A percentile compares a stretch with the other conserved stretches of the same genome.
phyloP scores from a whole-genome alignment of 306 rosid genomes.

The Ziziphus jujuba region DNA sequence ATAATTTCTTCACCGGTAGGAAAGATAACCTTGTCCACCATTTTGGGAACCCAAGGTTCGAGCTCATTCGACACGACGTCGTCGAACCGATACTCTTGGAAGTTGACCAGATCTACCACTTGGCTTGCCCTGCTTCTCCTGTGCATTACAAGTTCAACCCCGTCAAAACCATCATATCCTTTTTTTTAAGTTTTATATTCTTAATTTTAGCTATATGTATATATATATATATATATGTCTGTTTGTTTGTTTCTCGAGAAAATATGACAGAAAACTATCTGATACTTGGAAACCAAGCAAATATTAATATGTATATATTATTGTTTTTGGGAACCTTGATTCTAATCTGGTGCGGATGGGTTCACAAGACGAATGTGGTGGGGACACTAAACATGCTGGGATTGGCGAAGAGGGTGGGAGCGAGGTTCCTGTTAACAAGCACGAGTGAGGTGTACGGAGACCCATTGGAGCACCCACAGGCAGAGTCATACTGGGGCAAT shows the following conservation, averaged over 20 bases:
- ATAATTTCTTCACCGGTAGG: slow-evolving; percentile 83
- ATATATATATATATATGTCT: too few relatives aligned
- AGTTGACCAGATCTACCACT: slow-evolving; percentile 92
- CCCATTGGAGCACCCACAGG: slow-evolving; percentile 92
- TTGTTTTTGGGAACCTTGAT: slow-evolving; percentile 46
- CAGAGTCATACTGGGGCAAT: slow-evolving; percentile 91
- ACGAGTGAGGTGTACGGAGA: slow-evolving; percentile 97
- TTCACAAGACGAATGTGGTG: slow-evolving; percentile 91
- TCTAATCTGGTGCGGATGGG: slow-evolving; percentile 7
- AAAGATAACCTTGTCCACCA: slow-evolving; percentile 75
- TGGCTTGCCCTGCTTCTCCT: slow-evolving; percentile 97
- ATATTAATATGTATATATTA: too few relatives aligned
- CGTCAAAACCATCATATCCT: slow-evolving; percentile 94
- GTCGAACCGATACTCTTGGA: slow-evolving; percentile 82
- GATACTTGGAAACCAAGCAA: too few relatives aligned
- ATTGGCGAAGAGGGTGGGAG: slow-evolving; percentile 81
- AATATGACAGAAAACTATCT: too few relatives aligned
- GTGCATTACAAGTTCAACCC: slow-evolving; percentile 96
- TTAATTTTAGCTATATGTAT: too few relatives aligned
- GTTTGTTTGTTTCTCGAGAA: background rate
- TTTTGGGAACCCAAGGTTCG: slow-evolving; percentile 74
- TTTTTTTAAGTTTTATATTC: background rate
- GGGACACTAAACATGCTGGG: slow-evolving; percentile 94
- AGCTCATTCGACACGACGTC: slow-evolving; percentile 90
- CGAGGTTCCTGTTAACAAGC: slow-evolving; percentile 81